Evolutionary conservation across 805 yeast genomes (phyloP).

Genomic region (Monosporozyma yasuniensis): DNA sequence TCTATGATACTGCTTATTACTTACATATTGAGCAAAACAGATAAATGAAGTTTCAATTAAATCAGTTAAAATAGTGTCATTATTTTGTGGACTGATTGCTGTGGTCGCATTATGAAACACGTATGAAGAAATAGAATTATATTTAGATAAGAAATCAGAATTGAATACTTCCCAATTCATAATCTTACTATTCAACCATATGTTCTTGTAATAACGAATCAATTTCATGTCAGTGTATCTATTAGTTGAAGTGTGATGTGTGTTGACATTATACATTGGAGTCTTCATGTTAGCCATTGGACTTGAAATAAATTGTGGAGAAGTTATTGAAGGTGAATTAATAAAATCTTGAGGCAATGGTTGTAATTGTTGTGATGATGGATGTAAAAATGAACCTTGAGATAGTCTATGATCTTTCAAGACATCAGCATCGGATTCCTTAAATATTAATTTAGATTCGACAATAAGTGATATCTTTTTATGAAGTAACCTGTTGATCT

Average conservation of each 20-base stretch:
- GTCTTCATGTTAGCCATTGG: constrained; percentile 19
- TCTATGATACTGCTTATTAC: constrained; percentile 34
- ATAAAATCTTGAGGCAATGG: constrained; percentile 3
- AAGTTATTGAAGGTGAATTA: constrained; percentile 23
- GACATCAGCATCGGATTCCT: constrained; percentile 8
- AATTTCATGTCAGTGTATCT: constrained; percentile 25
- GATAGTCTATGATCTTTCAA: constrained; percentile 1
- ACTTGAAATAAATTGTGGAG: constrained; percentile 25
- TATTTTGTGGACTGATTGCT: constrained; percentile 13
- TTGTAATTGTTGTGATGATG: constrained; percentile 1
- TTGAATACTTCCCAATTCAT: constrained; percentile 30
- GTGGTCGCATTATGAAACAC: constrained; percentile 20
- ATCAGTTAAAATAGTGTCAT: constrained; percentile 21
- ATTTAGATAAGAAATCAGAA: constrained; percentile 25
- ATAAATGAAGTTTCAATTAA: constrained; percentile 33
- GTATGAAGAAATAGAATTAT: constrained; percentile 27
- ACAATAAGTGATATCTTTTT: constrained; percentile 16
- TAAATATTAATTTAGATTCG: constrained; percentile 17
- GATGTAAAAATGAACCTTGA: not conserved
- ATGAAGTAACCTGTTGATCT: constrained; percentile 20
- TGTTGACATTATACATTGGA: constrained; percentile 1
- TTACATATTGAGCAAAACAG: constrained; percentile 38
- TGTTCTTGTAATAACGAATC: constrained; percentile 27
- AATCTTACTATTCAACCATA: constrained; percentile 34
- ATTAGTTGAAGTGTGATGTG: constrained; percentile 3